Percentiles rank a stretch among this genome's conserved stretches.
These are phyloP conservation scores for Acer negundo DNA, from an alignment of 345 rosid genomes.

Conservation along the genomic window DNA sequence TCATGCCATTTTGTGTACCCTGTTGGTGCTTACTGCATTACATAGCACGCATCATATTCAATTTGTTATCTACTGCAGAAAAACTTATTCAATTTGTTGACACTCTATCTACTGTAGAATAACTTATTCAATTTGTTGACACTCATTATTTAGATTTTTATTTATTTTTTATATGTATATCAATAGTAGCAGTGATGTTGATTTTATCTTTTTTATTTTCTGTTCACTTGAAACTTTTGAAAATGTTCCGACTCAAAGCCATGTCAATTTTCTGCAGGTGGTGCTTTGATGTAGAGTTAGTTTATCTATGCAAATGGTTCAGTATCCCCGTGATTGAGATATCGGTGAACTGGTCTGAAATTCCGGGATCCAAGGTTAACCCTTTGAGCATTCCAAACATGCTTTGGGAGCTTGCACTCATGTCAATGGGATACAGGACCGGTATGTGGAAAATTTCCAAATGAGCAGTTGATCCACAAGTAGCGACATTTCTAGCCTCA, in stretches of 20 bases:
- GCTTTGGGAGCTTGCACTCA: slow-evolving; percentile 96
- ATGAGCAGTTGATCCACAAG: slow-evolving; percentile 25
- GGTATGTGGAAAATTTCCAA: slow-evolving; percentile 67
- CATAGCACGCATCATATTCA: background rate
- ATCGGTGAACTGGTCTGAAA: slow-evolving; percentile 94
- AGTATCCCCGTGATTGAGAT: slow-evolving; percentile 74
- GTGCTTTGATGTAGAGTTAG: slow-evolving; percentile 98
- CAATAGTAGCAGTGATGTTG: background rate
- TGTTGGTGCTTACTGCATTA: background rate
- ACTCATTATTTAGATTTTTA: background rate
- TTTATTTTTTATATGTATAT: background rate
- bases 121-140: background rate
- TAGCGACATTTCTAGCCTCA: background rate
- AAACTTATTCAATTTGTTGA: background rate
- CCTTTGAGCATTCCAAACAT: slow-evolving; percentile 87
- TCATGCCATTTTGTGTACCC: background rate
- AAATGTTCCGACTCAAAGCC: background rate
- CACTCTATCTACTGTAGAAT: background rate
- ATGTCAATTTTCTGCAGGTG: slow-evolving; percentile 57
- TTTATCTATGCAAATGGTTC: slow-evolving; percentile 84
- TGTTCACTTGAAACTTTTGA: background rate
- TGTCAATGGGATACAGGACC: slow-evolving; percentile 87
- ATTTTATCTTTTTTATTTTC: background rate
- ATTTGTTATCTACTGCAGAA: background rate
- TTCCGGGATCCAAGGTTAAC: slow-evolving; percentile 96